Evolutionary conservation across 495 filamentous ascomycete genomes (phyloP).

Genomic region (Pyrenopolyporus hunteri): DNA sequence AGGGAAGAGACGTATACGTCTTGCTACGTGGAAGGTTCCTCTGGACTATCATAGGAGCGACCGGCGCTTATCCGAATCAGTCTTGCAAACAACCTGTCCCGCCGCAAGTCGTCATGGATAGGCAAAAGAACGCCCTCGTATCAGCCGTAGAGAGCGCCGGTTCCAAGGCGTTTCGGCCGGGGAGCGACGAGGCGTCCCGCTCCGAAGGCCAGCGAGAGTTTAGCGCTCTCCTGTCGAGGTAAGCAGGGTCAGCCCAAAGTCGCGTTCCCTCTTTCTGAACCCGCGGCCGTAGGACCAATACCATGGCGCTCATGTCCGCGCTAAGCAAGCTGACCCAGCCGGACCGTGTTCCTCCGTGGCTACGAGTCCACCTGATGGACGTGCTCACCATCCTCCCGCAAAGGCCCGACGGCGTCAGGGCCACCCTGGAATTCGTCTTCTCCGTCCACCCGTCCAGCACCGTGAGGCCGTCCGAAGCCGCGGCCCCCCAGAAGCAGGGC

Average conservation of each 20-base stretch:
- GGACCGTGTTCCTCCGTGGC: slow-evolving; percentile 51
- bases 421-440: slow-evolving; percentile 74
- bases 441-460: slow-evolving; percentile 59
- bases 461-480: slow-evolving; percentile 46
- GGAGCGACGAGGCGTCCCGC: slow-evolving; percentile 35
- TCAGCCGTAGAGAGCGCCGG: slow-evolving; percentile 46
- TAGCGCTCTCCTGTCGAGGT: slow-evolving; percentile 50
- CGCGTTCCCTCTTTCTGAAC: slow-evolving; percentile 38
- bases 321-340: slow-evolving; percentile 56
- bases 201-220: slow-evolving; percentile 46
- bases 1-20: too few relatives aligned
- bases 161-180: slow-evolving; percentile 51
- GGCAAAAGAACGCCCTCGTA: slow-evolving; percentile 23
- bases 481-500: slow-evolving; percentile 54
- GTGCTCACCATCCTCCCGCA: slow-evolving; percentile 68
- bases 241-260: slow-evolving; percentile 26
- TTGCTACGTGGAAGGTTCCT: too few relatives aligned
- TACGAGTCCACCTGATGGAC: slow-evolving; percentile 60
- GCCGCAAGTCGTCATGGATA: slow-evolving; percentile 7
- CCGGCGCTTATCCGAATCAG: too few relatives aligned
- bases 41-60: too few relatives aligned
- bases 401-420: slow-evolving; percentile 67
- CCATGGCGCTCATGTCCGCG: slow-evolving; percentile 50
- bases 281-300: slow-evolving; percentile 47
- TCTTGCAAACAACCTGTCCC: too few relatives aligned